Evolutionary conservation across 495 filamentous ascomycete genomes (phyloP).

Genomic region (Letharia columbiana): DNA sequence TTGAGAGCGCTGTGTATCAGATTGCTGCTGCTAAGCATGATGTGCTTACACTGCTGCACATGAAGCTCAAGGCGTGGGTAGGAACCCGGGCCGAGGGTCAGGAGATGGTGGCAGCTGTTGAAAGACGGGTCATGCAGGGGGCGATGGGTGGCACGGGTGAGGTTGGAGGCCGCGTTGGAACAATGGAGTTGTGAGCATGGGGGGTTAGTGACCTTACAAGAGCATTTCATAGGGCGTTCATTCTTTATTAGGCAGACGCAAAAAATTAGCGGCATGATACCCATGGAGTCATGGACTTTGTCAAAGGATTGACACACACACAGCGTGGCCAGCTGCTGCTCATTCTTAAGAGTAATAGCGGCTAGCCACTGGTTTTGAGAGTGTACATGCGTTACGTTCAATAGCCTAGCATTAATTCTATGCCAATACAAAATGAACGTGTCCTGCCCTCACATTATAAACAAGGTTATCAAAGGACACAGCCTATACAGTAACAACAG

Average conservation of each 20-base stretch:
- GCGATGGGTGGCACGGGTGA: slow-evolving; percentile 35
- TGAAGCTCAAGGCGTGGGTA: slow-evolving; percentile 29
- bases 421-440: too few species aligned
- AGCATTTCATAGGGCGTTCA: background rate
- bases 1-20: slow-evolving; percentile 50
- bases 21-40: slow-evolving; percentile 53
- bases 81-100: slow-evolving; percentile 33
- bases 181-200: slow-evolving; percentile 32
- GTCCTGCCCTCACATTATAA: too few species aligned
- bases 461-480: too few species aligned
- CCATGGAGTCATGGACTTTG: background rate
- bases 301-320: background rate
- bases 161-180: slow-evolving; percentile 31
- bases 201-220: background rate
- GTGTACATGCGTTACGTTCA: too few species aligned
- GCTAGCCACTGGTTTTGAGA: too few species aligned
- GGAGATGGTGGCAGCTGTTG: slow-evolving; percentile 39
- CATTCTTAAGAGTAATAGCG: too few species aligned
- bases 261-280: slow-evolving; percentile 2
- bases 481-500: too few species aligned
- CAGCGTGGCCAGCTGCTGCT: too few species aligned
- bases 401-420: too few species aligned
- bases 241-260: background rate
- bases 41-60: slow-evolving; percentile 41
- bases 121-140: slow-evolving; percentile 39